Evolutionary conservation across 768 basidiomycete species (phyloP).

Genomic region (Brasilioporus rufonigricans): DNA sequence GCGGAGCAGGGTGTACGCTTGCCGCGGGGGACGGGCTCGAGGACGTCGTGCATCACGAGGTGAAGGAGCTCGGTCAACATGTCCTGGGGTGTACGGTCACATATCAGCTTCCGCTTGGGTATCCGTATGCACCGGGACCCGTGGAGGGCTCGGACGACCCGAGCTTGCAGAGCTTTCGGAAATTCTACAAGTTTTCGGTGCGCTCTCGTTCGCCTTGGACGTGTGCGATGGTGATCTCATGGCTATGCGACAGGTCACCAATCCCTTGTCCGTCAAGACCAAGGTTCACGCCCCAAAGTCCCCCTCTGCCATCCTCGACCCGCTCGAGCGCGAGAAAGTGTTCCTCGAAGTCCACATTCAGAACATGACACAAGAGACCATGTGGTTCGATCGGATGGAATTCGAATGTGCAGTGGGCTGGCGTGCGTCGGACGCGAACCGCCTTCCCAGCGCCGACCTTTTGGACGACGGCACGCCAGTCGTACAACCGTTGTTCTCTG

Average conservation of each 20-base stretch:
- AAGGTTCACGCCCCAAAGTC: slow-evolving; percentile 81
- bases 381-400: slow-evolving; percentile 79
- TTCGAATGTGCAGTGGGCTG: slow-evolving; percentile 74
- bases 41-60: slow-evolving; percentile 75
- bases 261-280: slow-evolving; percentile 92
- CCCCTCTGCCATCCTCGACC: slow-evolving; percentile 65
- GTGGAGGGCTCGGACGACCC: slow-evolving; percentile 53
- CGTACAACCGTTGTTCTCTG: slow-evolving; percentile 49
- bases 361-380: slow-evolving; percentile 73
- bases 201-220: slow-evolving; percentile 28
- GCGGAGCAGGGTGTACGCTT: slow-evolving; percentile 50
- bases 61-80: slow-evolving; percentile 92
- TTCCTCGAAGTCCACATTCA: slow-evolving; percentile 94
- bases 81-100: slow-evolving; percentile 82
- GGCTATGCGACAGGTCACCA: slow-evolving; percentile 63
- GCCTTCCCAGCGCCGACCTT: slow-evolving; percentile 17
- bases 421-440: slow-evolving; percentile 56
- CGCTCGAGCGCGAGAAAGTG: slow-evolving; percentile 70
- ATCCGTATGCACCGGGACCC: slow-evolving; percentile 48
- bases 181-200: slow-evolving; percentile 91
- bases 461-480: slow-evolving; percentile 13
- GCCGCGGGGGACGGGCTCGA: slow-evolving; percentile 60
- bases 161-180: slow-evolving; percentile 67
- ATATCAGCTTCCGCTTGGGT: slow-evolving; percentile 69
- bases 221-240: background rate